phyloP scores from a whole-genome alignment of 2,329 filamentous ascomycete genomes.

The Claviceps fusiformis region DNA sequence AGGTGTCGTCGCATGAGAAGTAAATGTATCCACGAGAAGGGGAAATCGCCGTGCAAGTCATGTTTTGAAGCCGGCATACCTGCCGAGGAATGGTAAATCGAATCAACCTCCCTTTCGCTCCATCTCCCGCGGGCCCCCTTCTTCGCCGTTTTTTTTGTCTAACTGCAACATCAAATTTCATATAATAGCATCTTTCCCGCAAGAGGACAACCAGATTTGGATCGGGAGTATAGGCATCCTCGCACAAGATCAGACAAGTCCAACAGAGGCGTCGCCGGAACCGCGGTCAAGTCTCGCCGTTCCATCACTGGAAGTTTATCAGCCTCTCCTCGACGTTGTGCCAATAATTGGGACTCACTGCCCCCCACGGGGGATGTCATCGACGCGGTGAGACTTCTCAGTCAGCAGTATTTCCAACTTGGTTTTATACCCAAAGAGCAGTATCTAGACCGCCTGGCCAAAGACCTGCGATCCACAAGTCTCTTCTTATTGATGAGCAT shows the following conservation, averaged over 20 bases:
- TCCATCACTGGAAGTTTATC: conserved; percentile 18
- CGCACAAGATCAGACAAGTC: conserved; percentile 34
- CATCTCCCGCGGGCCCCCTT: background rate
- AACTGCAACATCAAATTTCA: background rate
- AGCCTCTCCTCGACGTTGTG: conserved; percentile 9
- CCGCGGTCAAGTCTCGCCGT: conserved; percentile 22
- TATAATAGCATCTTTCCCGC: conserved; percentile 33
- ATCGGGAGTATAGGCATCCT: conserved; percentile 43
- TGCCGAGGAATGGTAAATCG: conserved; percentile 34
- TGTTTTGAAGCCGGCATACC: conserved; percentile 36
- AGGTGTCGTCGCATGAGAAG: conserved; percentile 44
- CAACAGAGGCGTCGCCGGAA: conserved; percentile 24
- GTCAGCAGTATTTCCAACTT: conserved; percentile 42
- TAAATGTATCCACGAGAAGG: conserved; percentile 39
- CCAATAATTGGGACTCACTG: conserved; percentile 35
- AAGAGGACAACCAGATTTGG: conserved; percentile 38
- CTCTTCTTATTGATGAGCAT: conserved; percentile 41
- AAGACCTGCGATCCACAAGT: conserved; percentile 33
- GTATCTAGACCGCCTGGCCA: conserved; percentile 33
- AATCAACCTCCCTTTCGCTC: background rate
- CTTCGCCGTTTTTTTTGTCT: background rate
- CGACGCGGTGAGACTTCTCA: conserved; percentile 40
- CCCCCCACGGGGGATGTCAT: conserved; percentile 36
- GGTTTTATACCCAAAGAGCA: conserved; percentile 42
- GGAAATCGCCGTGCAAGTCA: conserved; percentile 34